Evolutionary conservation across 176 grass and related monocot species (phyloP), one percentile per base, ranked within the genome.

Genomic region (Triticum aestivum): DNA sequence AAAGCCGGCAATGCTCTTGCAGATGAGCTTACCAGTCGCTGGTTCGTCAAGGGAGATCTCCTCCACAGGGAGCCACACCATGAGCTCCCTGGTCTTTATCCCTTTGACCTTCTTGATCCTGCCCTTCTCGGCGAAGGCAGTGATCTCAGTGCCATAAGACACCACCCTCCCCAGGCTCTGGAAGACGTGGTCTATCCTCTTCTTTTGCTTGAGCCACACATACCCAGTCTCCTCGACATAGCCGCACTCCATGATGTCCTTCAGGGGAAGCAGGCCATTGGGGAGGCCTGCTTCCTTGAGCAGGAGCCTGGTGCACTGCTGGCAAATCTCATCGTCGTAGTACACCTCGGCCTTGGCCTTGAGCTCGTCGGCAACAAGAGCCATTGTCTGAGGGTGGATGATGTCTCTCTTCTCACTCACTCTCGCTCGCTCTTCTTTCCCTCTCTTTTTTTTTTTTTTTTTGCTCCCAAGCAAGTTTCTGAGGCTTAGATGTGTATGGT

Each of bases 161-260:
- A 96, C 92, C 33, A 90, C 35, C 76, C 92, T 90, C 74, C 94
- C 90, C 18, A 99, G 69, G 65, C 83, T 76, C 61, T 83, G 58
- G 81, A 99, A 99, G 59, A 34, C 13, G 73, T 99, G 92, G 76
- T 99, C 94, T 8, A 91, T 86, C 89, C 90, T 99, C 83, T 93
- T 87, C 90, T 90, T 96, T 71, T 99, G 97, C 85, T 94, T 99
- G 33, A 99, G 90, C 97, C 97, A 99, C 24, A 99, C 93, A 81
- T 87, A 99, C n/a, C 97, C 97, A 20, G 97, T 94, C 79, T 94
- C 97, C 85, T 96, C 83, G 3, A 94, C 72, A 44, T 91, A 88
- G 4, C 97, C 97, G 24, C 93, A 95, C 86, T 99, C 97, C 0
- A 88, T 78, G 80, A 99, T 89, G 87, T 96, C 94, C 39, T 73